phyloP scores from a whole-genome alignment of 1,284 basidiomycete genomes.

The Schizophyllum amplum region DNA sequence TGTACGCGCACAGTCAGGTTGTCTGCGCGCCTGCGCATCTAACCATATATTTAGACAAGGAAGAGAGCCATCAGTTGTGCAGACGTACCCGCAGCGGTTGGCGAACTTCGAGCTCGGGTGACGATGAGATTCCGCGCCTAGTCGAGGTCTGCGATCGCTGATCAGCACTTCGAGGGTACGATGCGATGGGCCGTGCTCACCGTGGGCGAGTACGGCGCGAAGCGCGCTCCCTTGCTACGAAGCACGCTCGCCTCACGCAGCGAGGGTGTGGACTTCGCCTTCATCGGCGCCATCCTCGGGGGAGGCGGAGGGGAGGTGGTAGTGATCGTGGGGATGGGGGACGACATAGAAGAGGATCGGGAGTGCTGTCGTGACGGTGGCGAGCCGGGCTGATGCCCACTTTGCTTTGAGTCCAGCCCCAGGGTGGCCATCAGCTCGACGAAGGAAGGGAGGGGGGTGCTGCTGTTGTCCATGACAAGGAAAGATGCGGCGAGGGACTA shows the following conservation, averaged over 20 bases:
- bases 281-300: constrained; percentile 2
- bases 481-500: neutral
- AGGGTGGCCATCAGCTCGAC: constrained; percentile 76
- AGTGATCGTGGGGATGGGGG: constrained; percentile 7
- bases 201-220: constrained; percentile 44
- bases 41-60: neutral
- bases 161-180: neutral
- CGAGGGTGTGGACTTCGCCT: constrained; percentile 32
- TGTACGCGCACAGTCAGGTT: constrained; percentile 34
- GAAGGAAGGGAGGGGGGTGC: constrained; percentile 68
- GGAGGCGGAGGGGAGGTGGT: constrained; percentile 21
- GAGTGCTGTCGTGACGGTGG: constrained; percentile 34
- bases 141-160: neutral
- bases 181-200: neutral
- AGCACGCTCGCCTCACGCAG: constrained; percentile 32
- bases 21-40: constrained; percentile 10
- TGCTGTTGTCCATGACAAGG: neutral
- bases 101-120: constrained; percentile 27
- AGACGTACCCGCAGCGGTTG: constrained; percentile 25
- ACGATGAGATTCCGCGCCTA: constrained; percentile 18
- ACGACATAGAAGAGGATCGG: constrained; percentile 18
- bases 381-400: constrained; percentile 22
- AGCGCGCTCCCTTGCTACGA: constrained; percentile 40
- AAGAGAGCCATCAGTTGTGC: neutral
- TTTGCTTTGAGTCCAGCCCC: constrained; percentile 46